Evolutionary conservation across 2,329 filamentous ascomycete genomes (phyloP).

Genomic region (Sporothrix globosa): DNA sequence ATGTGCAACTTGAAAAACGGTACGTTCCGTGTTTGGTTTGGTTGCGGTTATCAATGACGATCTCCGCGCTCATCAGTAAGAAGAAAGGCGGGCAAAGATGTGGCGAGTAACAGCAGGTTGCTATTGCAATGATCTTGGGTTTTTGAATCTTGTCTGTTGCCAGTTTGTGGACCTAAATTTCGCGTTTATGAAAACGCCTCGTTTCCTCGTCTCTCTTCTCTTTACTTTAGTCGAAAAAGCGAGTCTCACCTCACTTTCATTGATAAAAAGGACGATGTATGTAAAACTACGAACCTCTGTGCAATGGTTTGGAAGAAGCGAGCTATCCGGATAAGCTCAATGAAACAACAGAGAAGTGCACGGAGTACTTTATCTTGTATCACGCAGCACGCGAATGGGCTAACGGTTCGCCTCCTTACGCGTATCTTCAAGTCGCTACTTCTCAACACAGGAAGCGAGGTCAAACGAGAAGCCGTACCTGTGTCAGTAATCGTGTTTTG

Average conservation of each 20-base stretch:
- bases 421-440: neutral
- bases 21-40: neutral
- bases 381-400: conserved; percentile 9
- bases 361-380: neutral
- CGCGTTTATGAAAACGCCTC: neutral
- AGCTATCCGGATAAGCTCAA: too few relatives aligned
- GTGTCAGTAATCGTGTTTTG: neutral
- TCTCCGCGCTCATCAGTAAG: conserved; percentile 3
- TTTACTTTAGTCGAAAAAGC: neutral
- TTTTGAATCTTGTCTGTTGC: neutral
- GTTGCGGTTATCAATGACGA: conserved; percentile 5
- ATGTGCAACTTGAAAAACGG: neutral
- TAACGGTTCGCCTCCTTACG: neutral
- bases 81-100: neutral
- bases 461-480: neutral
- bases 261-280: too few relatives aligned
- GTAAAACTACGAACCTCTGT: too few relatives aligned
- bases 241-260: conserved; percentile 2
- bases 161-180: neutral
- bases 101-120: neutral
- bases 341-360: neutral
- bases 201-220: neutral
- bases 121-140: neutral
- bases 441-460: conserved; percentile 5
- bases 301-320: too few relatives aligned